Evolutionary conservation across 2,329 filamentous ascomycete species (phyloP), one percentile per base, ranked within the genome.

Genomic region (Domatiomyces globalis): DNA sequence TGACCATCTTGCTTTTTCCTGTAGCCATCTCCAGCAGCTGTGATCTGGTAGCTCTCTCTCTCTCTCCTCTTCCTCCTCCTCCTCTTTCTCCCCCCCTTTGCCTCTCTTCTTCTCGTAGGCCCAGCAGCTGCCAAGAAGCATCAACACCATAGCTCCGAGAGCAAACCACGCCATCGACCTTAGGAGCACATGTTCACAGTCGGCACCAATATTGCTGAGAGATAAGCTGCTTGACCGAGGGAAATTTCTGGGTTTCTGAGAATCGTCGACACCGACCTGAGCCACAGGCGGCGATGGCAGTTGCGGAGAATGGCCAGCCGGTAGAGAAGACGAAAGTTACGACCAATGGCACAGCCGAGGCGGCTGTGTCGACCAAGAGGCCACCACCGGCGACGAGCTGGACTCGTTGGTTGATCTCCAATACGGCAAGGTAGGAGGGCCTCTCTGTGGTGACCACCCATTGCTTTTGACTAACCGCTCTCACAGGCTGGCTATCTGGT

Each of bases 401-500:
- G 56, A 48, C 56, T 25, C 51, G 51, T 47, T 60, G 56, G 53
- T 43, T 51, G 6, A 54, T 80, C 55, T 77, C 68, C 63, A 66
- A 72, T 17, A 56, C 75, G 29, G 76, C 78, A 15, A 78, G 80
- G 80, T 80, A 71, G 51, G 68, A 58, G 18, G 15, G 8, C 12
- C 33, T 2, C 4, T 39, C 10, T 10, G 10, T 39, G 10, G 10
- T 39, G 33, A 39, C 22, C 7, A 17, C 27, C 22, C 33, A 42
- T 39, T 48, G 7, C 12, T 19, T 19, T 15, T 5, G 46, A 19
- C 27, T 48, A 51, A 56, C 39, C 56, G 20, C 4, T 9, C 5
- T 46, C 50, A 46, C 55, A 90, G 90, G 62, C 67, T 95, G 45
- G 67, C 83, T 52, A 84, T 87, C 18, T 98, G 90, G 90, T 94